Base-by-base conservation (phyloP, 1,139 yeast genomes). In the Kodamaea plutei region DNA sequence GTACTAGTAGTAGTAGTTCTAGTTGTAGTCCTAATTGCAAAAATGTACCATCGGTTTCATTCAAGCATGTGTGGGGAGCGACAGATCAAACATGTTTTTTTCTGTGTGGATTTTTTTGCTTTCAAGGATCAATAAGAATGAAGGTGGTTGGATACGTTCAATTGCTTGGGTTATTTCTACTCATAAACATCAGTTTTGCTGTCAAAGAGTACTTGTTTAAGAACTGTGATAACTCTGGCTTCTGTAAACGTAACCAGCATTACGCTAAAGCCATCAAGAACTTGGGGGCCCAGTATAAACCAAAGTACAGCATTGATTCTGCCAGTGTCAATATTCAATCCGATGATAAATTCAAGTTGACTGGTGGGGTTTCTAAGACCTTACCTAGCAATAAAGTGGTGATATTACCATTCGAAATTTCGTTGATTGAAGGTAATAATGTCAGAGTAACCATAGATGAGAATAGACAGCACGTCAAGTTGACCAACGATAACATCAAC, bases 141-240 rank as follows among this genome's bases (percentile, higher is more conserved):
- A n/a, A n/a, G n/a, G n/a, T n/a, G n/a, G n/a, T n/a, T n/a, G n/a
- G n/a, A n/a, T n/a, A n/a, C n/a, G n/a, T n/a, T n/a, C n/a, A n/a
- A n/a, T n/a, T n/a, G n/a, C n/a, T n/a, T n/a, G n/a, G n/a, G n/a
- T n/a, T n/a, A n/a, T n/a, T n/a, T n/a, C n/a, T n/a, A n/a, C n/a
- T n/a, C n/a, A n/a, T n/a, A n/a, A n/a, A n/a, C n/a, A n/a, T n/a
- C n/a, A n/a, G n/a, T n/a, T n/a, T 7, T 17, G 79, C 79, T 1
- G 91, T 79, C 15, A 82, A 85, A 52, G 74, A 73, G 8, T 76
- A 79, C 46, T 58, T 88, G 36, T 84, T 89, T 64, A 84, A 85
- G 55, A 76, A 72, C 10, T 91, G 98, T 58, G 77, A 67, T 8
- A 80, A 84, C 45, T 74, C 89, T 13, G 94, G 96, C 6, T 89